Evolutionary conservation across 306 rosid species (phyloP).

Genomic region (Citrullus amarus): DNA sequence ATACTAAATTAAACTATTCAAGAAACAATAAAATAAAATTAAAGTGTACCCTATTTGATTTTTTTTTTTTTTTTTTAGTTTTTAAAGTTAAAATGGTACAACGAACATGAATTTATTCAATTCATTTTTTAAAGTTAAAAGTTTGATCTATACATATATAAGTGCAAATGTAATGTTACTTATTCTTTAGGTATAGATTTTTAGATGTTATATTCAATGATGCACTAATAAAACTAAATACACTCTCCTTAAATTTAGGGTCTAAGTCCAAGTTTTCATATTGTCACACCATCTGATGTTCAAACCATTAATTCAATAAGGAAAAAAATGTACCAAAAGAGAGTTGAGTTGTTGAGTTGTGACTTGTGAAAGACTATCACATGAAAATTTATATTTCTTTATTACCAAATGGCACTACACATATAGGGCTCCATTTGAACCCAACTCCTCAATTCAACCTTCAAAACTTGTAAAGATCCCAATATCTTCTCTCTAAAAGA

Average conservation of each 20-base stretch:
- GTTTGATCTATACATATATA: too few species aligned
- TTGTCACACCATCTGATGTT: conserved; percentile 1
- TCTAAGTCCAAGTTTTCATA: background rate
- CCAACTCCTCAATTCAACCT: background rate
- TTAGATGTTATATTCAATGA: background rate
- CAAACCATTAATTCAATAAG: background rate
- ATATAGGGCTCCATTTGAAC: background rate
- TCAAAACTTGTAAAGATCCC: background rate
- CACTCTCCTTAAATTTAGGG: background rate
- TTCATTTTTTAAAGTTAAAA: too few species aligned
- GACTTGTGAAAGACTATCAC: background rate
- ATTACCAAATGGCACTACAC: conserved; percentile 9
- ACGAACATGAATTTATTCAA: too few species aligned
- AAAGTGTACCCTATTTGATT: too few species aligned
- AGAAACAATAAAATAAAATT: too few species aligned
- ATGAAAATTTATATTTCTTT: background rate
- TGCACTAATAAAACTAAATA: background rate
- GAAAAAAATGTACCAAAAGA: background rate
- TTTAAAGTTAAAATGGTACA: too few species aligned
- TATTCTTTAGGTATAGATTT: background rate
- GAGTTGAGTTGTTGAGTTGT: background rate
- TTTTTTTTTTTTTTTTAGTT: too few species aligned
- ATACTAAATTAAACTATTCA: too few species aligned
- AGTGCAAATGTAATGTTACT: too few species aligned
- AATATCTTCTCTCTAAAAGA: background rate